These are phyloP conservation scores for Pseudonectria foliicola DNA, from an alignment of 2,329 filamentous ascomycete genomes.

Conservation along the genomic window DNA sequence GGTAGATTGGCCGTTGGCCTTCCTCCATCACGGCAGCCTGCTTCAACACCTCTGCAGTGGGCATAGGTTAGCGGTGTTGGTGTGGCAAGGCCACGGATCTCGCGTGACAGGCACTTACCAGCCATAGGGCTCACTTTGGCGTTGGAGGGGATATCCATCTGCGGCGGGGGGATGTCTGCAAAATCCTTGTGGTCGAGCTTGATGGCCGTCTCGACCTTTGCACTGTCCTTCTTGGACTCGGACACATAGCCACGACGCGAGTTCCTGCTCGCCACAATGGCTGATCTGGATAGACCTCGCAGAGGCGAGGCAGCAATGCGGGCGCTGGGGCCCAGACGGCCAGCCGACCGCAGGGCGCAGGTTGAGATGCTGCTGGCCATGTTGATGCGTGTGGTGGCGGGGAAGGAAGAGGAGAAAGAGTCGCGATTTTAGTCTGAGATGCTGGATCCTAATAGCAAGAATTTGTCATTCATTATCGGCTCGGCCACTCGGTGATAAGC, in stretches of 20 bases:
- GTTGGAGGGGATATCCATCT: slow-evolving; percentile 25
- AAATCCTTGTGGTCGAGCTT: slow-evolving; percentile 82
- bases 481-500: slow-evolving; percentile 31
- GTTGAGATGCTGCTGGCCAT: slow-evolving; percentile 63
- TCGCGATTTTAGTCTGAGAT: slow-evolving; percentile 14
- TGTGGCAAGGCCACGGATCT: slow-evolving; percentile 1
- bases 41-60: slow-evolving; percentile 63
- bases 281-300: slow-evolving; percentile 23
- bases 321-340: slow-evolving; percentile 45
- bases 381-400: slow-evolving; percentile 16
- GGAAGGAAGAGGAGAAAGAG: slow-evolving; percentile 13
- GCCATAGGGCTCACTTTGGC: slow-evolving; percentile 76
- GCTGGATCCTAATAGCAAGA: slow-evolving; percentile 17
- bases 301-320: slow-evolving; percentile 27
- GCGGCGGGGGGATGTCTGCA: slow-evolving; percentile 41
- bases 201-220: slow-evolving; percentile 81
- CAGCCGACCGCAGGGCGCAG: slow-evolving; percentile 67
- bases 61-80: slow-evolving; percentile 11
- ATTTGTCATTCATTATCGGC: slow-evolving; percentile 32
- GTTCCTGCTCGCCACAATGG: slow-evolving; percentile 19
- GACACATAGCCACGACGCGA: slow-evolving; percentile 68
- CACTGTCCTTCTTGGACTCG: slow-evolving; percentile 70
- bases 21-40: slow-evolving; percentile 90
- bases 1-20: slow-evolving; percentile 88
- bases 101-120: slow-evolving; percentile 21